These are phyloP conservation scores for Gaertneriomyces sp. DNA, from an alignment of 192 early-diverging fungal genomes.

Conservation along the genomic window DNA sequence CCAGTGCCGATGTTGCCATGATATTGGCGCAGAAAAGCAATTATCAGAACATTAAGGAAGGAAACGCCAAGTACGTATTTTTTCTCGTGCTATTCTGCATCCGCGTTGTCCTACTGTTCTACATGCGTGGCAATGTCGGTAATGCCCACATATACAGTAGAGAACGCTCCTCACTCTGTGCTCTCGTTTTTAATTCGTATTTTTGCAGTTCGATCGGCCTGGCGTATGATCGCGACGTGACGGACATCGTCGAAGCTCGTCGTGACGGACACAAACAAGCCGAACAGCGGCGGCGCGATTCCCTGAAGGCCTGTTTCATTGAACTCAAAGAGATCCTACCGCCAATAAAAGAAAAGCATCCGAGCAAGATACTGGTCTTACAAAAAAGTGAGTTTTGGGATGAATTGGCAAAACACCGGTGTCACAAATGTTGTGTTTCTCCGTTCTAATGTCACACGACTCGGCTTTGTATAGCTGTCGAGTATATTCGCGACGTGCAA, in stretches of 20 bases:
- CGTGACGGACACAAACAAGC: slow-evolving; percentile 92
- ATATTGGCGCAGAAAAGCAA: slow-evolving; percentile 66
- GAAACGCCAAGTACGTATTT: slow-evolving; percentile 70
- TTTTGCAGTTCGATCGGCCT: slow-evolving; percentile 61
- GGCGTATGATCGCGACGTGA: slow-evolving; percentile 68
- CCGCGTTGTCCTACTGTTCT: background rate
- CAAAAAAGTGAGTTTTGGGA: slow-evolving; percentile 47
- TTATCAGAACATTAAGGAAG: slow-evolving; percentile 85
- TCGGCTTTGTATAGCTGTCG: too few relatives aligned
- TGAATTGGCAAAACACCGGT: too few relatives aligned
- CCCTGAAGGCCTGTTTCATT: slow-evolving; percentile 87
- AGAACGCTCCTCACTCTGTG: background rate
- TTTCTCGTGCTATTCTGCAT: background rate
- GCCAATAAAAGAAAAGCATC: slow-evolving; percentile 72
- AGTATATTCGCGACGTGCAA: too few relatives aligned
- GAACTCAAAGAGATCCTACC: slow-evolving; percentile 67
- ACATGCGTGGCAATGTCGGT: background rate
- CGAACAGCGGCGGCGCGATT: slow-evolving; percentile 93
- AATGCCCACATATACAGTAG: background rate
- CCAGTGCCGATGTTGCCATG: slow-evolving; percentile 40
- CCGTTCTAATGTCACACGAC: too few relatives aligned
- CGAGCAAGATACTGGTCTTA: slow-evolving; percentile 81
- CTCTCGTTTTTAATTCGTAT: background rate
- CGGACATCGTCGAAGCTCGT: slow-evolving; percentile 73
- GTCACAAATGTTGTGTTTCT: too few relatives aligned